Base-by-base conservation (phyloP, 2,329 filamentous ascomycete species). In the Stromatinia cepivora region DNA sequence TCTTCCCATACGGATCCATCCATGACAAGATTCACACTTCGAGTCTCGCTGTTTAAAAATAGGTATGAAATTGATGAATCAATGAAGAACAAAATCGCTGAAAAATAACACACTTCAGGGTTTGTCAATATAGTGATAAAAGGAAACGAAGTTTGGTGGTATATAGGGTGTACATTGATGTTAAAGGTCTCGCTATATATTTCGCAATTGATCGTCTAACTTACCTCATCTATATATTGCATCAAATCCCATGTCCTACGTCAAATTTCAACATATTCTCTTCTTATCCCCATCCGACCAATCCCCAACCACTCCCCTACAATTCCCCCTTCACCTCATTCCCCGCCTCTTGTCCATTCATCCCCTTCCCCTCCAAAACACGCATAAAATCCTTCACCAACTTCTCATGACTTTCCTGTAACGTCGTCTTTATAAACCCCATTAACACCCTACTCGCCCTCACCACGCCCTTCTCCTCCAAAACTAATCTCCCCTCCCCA, bases 401-500 rank as follows among this genome's bases (percentile, higher is more conserved):
- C 11, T 86, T 84, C 25, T 84, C 85, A 76, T 95, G 92, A 0
- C 91, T 87, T 75, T 89, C 91, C 75, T 91, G 90, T 63, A 96
- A 84, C 42, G 91, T 94, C 79, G 88, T 90, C 83, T 91, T 93
- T 69, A 96, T 91, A 77, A 95, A 95, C 1, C 81, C 81, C 2
- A 88, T 85, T 81, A 94, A 85, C 72, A 94, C 82, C 70, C 92
- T 81, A 76, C 93, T 94, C 81, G 92, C 95, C 70, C 86, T 86
- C 81, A 96, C 88, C 73, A 92, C 88, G 61, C 94, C 89, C 73
- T 94, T 92, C 81, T 96, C 92, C 25, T 90, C 86, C 61, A 97
- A 81, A 76, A 94, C 94, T 25, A 95, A 82, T 0, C 92, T 92
- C 8, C 88, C 89, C 0, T 91, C 92, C 7, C 87, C 89, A 48